phyloP scores from a whole-genome alignment of 345 rosid genomes.

The Gossypium rotundifolium region DNA sequence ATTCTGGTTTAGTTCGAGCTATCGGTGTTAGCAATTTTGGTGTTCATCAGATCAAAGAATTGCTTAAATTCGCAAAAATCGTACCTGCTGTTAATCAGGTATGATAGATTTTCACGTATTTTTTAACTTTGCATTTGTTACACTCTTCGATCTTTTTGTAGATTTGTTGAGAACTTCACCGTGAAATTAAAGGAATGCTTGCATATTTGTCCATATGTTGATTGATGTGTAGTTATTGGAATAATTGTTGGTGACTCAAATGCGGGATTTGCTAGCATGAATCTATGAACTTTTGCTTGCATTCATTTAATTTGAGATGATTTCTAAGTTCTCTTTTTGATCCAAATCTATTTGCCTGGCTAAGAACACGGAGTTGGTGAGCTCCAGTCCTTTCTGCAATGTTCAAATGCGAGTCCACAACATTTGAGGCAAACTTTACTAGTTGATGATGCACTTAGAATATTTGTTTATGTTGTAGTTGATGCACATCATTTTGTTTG shows the following conservation, averaged over 20 bases:
- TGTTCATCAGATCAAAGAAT: constrained; percentile 46
- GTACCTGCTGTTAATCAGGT: constrained; percentile 64
- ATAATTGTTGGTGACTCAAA: not conserved
- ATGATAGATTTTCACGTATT: not conserved
- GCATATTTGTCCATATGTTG: not conserved
- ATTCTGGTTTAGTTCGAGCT: constrained; percentile 45
- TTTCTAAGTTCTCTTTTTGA: not conserved
- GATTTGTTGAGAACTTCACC: not conserved
- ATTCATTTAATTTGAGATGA: not conserved
- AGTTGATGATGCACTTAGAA: not conserved
- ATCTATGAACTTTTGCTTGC: not conserved
- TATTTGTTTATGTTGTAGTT: not conserved
- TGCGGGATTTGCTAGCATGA: too few relatives aligned
- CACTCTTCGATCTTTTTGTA: not conserved
- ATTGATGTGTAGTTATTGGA: not conserved
- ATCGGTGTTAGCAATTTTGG: constrained; percentile 55
- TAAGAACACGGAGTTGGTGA: too few relatives aligned
- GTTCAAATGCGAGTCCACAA: not conserved
- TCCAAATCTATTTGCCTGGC: not conserved
- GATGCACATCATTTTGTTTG: too few relatives aligned
- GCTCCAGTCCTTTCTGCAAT: not conserved
- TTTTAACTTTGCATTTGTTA: not conserved
- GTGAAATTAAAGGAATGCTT: not conserved
- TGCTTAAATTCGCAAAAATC: constrained; percentile 50
- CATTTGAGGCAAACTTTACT: not conserved